Evolutionary conservation across 495 filamentous ascomycete species (phyloP).

Genomic region (Apodospora peruviana): DNA sequence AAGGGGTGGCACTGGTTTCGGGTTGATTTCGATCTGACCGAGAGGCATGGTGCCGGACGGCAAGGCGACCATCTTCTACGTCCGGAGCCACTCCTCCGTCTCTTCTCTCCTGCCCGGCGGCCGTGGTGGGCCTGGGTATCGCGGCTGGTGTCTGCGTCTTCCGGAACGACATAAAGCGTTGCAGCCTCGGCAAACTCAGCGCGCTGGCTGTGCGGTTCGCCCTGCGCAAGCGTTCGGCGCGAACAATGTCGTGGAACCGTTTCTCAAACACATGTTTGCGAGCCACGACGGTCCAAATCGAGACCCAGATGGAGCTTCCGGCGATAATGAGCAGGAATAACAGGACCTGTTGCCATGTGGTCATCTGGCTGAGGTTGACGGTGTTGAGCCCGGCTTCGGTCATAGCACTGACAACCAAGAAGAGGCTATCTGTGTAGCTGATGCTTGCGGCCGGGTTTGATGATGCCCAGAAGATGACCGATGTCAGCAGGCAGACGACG

Average conservation of each 20-base stretch:
- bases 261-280: constrained; percentile 66
- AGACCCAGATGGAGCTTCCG: constrained; percentile 65
- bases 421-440: constrained; percentile 69
- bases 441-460: constrained; percentile 56
- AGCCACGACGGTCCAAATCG: constrained; percentile 55
- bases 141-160: constrained; percentile 2
- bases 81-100: not conserved
- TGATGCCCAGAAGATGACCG: constrained; percentile 67
- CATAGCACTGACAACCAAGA: constrained; percentile 74
- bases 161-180: constrained; percentile 11
- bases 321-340: constrained; percentile 69
- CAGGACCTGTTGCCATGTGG: constrained; percentile 71
- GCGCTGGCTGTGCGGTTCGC: constrained; percentile 2
- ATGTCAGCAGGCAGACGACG: constrained; percentile 54
- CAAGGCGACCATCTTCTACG: not conserved
- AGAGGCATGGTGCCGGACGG: not conserved
- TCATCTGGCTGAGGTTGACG: constrained; percentile 54
- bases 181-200: constrained; percentile 5
- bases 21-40: not conserved
- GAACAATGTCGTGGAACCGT: constrained; percentile 55
- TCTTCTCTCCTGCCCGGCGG: not conserved
- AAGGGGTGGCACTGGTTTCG: not conserved
- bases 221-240: constrained; percentile 38
- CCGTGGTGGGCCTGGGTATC: not conserved
- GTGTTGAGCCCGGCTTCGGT: constrained; percentile 61